Evolutionary conservation across 2,329 filamentous ascomycete species (phyloP), one percentile per base, ranked within the genome.

Genomic region (Arthrobotrys musiformis): DNA sequence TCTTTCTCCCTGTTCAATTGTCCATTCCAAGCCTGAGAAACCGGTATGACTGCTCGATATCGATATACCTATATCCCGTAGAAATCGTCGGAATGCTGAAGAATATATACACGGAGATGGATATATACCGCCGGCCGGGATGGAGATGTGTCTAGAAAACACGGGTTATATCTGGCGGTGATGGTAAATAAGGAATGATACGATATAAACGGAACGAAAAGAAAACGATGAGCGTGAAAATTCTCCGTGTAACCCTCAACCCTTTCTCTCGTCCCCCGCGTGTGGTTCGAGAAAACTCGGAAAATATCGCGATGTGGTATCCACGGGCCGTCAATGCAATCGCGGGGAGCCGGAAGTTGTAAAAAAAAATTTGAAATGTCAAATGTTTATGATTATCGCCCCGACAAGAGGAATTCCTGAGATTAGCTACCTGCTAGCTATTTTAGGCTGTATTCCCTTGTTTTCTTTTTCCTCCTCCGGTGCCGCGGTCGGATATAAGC

Each of bases 401-500:
- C 28, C 15, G n/a, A 26, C 22, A 35, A 17, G 28, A 6, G 30
- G 30, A 35, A 35, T 35, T 35, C 30, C n/a, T n/a, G n/a, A n/a
- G n/a, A n/a, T n/a, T n/a, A n/a, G n/a, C n/a, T n/a, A n/a, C n/a
- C n/a, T n/a, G n/a, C n/a, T n/a, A n/a, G n/a, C n/a, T n/a, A n/a
- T n/a, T n/a, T n/a, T n/a, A n/a, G n/a, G n/a, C n/a, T n/a, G n/a
- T n/a, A n/a, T n/a, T n/a, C n/a, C n/a, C n/a, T n/a, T 19, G 13
- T 13, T 5, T 30, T 28, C 3, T 28, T 56, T 33, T 35, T 33
- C 13, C 9, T 35, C 35, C 35, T 33, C 33, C 1, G 26, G n/a
- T 70, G 19, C 52, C 28, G 42, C 67, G 67, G 44, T 62, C 54
- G 67, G 56, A 44, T 33, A 28, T 50, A 56, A 62, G 30, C 22